Conservation (phyloP, 1,284 basidiomycete species). For the Phlebopus sp. region DNA sequence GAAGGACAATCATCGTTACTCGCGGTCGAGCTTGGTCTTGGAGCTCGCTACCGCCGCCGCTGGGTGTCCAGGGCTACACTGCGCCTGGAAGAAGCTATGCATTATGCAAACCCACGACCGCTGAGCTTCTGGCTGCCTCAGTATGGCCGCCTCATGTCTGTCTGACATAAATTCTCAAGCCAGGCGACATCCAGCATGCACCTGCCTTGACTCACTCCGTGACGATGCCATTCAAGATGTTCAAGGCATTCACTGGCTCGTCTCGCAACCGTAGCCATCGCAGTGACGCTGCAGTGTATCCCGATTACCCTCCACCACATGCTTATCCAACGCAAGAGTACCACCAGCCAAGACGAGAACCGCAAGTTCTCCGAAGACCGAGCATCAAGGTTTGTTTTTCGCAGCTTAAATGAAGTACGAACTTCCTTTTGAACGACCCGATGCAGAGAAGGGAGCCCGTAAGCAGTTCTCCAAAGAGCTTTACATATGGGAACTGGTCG, state of each 20-base stretch:
- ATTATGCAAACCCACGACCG: slow-evolving; percentile 4
- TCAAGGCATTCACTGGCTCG: slow-evolving; percentile 33
- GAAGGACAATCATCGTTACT: no score
- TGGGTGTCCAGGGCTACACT: neutral
- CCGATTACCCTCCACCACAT: slow-evolving; percentile 24
- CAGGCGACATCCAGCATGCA: slow-evolving; percentile 9
- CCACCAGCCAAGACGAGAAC: slow-evolving; percentile 24
- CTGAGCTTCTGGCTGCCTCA: slow-evolving; percentile 1
- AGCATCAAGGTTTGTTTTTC: slow-evolving; percentile 25
- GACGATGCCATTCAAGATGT: slow-evolving; percentile 39
- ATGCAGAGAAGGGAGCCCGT: slow-evolving; percentile 32
- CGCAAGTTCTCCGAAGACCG: slow-evolving; percentile 28
- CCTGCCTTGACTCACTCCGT: slow-evolving; percentile 16
- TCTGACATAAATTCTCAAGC: slow-evolving; percentile 29
- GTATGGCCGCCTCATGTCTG: slow-evolving; percentile 29
- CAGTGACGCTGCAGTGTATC: slow-evolving; percentile 25
- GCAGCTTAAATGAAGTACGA: neutral
- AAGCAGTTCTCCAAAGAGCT: slow-evolving; percentile 12
- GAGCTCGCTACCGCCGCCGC: neutral
- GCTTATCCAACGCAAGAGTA: slow-evolving; percentile 30
- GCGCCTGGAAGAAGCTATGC: neutral
- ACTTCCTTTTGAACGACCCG: slow-evolving; percentile 13
- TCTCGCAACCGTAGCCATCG: slow-evolving; percentile 32
- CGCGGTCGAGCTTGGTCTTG: no score
- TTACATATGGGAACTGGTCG: slow-evolving; percentile 7